Conservation (phyloP, 495 filamentous ascomycete genomes). For the Melanomma pulvis-pyrius region DNA sequence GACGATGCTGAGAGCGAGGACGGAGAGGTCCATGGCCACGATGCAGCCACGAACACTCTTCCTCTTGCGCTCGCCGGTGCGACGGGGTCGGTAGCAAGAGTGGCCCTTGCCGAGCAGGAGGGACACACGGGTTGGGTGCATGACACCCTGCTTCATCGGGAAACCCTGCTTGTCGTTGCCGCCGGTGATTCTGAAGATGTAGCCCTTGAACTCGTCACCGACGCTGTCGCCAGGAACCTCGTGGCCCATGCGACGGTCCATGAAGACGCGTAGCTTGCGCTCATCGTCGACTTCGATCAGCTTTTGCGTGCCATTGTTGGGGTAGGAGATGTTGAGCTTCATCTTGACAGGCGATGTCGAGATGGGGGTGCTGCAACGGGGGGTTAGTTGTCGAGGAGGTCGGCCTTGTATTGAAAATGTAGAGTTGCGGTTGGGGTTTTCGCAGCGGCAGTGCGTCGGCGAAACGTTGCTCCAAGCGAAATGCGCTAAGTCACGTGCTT, state of each 20-base stretch:
- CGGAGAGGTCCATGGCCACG: slow-evolving; percentile 89
- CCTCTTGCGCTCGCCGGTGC: slow-evolving; percentile 96
- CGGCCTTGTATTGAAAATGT: slow-evolving; percentile 2
- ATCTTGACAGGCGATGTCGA: slow-evolving; percentile 58
- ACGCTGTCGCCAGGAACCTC: slow-evolving; percentile 93
- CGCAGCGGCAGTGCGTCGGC: neutral
- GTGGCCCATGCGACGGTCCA: slow-evolving; percentile 94
- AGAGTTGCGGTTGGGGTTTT: neutral
- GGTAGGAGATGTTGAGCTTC: slow-evolving; percentile 98
- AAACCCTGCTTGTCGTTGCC: slow-evolving; percentile 99
- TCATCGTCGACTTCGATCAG: slow-evolving; percentile 98
- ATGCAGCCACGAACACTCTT: slow-evolving; percentile 98
- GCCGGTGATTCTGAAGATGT: slow-evolving; percentile 96
- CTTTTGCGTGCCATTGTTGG: slow-evolving; percentile 98
- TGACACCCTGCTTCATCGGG: slow-evolving; percentile 99
- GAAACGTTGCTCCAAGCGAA: too few species aligned
- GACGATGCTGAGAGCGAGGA: slow-evolving; percentile 89
- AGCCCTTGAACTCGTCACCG: slow-evolving; percentile 98
- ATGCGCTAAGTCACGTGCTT: neutral
- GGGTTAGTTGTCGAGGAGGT: slow-evolving; percentile 27
- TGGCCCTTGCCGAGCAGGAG: slow-evolving; percentile 90
- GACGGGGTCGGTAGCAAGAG: slow-evolving; percentile 96
- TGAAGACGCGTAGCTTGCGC: slow-evolving; percentile 83
- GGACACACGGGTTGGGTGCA: slow-evolving; percentile 97
- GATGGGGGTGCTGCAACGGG: slow-evolving; percentile 36